Evolutionary conservation across 208 protist species (phyloP).

Genomic region (Porcisia deanei): DNA sequence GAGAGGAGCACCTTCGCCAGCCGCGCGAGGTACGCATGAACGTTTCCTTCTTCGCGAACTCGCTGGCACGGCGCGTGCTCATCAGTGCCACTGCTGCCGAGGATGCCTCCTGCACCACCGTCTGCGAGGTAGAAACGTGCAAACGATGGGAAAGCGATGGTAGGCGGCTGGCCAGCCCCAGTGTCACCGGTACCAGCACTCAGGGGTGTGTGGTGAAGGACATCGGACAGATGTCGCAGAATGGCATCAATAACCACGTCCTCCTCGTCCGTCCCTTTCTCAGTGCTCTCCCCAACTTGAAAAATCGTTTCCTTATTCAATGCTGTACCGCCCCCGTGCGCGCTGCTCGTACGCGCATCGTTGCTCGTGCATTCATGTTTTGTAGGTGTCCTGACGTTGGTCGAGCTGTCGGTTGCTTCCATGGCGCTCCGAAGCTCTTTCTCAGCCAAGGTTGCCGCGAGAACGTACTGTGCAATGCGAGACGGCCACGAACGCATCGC

Average conservation of each 20-base stretch:
- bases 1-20: slow-evolving; percentile 17
- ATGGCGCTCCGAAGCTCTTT: slow-evolving; percentile 3
- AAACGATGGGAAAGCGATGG: slow-evolving; percentile 26
- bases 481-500: slow-evolving; percentile 35
- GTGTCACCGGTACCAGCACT: not conserved
- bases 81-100: not conserved
- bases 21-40: slow-evolving; percentile 2
- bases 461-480: slow-evolving; percentile 25
- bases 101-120: not conserved
- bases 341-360: not conserved
- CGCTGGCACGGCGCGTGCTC: not conserved
- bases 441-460: slow-evolving; percentile 2
- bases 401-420: not conserved
- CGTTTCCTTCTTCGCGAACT: not conserved
- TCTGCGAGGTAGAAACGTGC: slow-evolving; percentile 26
- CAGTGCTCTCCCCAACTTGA: not conserved
- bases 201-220: slow-evolving; percentile 19
- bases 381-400: not conserved
- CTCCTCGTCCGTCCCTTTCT: not conserved
- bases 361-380: not conserved
- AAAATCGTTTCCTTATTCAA: not conserved
- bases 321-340: not conserved
- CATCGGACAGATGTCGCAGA: slow-evolving; percentile 10
- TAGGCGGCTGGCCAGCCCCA: not conserved
- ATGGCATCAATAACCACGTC: slow-evolving; percentile 1